Evolutionary conservation across 139 green algal genomes (phyloP).

Genomic region (Auxenochlorella pyrenoidosa): DNA sequence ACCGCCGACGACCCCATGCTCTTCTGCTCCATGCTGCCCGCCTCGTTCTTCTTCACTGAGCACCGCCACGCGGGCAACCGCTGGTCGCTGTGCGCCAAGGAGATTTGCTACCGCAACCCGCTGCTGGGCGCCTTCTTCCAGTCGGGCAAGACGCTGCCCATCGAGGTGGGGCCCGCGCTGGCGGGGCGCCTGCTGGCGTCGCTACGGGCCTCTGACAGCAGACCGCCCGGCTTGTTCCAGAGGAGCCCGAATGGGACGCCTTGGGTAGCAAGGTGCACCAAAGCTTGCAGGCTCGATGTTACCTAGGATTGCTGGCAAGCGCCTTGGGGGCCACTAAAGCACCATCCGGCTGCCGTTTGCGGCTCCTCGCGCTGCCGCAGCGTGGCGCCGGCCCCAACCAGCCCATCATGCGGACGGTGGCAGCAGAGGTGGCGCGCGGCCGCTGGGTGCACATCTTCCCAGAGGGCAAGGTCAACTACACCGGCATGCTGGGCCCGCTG

Average conservation of each 20-base stretch:
- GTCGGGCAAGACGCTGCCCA: constrained; percentile 86
- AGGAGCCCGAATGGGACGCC: too few relatives aligned
- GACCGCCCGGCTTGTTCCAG: too few relatives aligned
- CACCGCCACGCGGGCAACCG: constrained; percentile 63
- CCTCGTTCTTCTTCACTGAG: constrained; percentile 79
- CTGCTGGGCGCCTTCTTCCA: constrained; percentile 85
- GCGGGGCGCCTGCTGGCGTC: too few relatives aligned
- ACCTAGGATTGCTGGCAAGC: too few relatives aligned
- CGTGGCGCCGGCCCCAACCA: constrained; percentile 75
- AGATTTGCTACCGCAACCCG: constrained; percentile 86
- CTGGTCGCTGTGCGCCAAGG: constrained; percentile 86
- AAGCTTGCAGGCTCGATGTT: too few relatives aligned
- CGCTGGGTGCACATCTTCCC: constrained; percentile 94
- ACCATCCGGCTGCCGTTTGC: too few relatives aligned
- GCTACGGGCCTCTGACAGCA: too few relatives aligned
- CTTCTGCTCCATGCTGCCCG: constrained; percentile 75
- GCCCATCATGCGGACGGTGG: constrained; percentile 67
- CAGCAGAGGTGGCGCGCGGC: constrained; percentile 53
- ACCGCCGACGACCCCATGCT: constrained; percentile 90
- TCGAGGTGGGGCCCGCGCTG: constrained; percentile 53
- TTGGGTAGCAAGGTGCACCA: too few relatives aligned
- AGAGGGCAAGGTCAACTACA: constrained; percentile 80
- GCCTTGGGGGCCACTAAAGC: too few relatives aligned
- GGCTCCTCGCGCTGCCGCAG: too few relatives aligned
- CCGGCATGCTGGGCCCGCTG: constrained; percentile 71